Conservation (phyloP, 2,329 filamentous ascomycete species). For the Pseudocercospora fuligena region DNA sequence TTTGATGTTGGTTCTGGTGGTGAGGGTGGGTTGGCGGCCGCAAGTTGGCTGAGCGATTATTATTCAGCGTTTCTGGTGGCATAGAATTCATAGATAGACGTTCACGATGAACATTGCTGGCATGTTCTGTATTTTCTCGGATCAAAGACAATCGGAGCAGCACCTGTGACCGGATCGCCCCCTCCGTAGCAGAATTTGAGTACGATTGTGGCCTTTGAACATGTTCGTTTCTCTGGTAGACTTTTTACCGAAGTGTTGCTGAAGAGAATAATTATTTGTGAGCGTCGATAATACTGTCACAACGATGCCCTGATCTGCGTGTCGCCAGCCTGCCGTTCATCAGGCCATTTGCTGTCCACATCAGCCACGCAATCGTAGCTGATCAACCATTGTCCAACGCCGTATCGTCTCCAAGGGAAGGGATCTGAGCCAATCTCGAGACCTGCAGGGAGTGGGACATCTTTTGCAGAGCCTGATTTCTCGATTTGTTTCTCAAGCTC, state of each 20-base stretch:
- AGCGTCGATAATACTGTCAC: background rate
- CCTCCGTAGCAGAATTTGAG: background rate
- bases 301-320: conserved; percentile 16
- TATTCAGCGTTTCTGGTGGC: conserved; percentile 52
- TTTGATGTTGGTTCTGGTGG: conserved; percentile 41
- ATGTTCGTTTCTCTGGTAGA: background rate
- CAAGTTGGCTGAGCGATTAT: conserved; percentile 57
- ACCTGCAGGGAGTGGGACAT: conserved; percentile 11
- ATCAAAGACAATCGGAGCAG: no score
- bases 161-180: no score
- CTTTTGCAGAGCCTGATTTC: background rate
- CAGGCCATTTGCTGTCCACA: conserved; percentile 24
- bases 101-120: no score
- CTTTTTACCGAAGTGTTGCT: background rate
- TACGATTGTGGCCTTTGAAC: background rate
- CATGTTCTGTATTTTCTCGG: background rate
- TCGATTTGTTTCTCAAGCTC: conserved; percentile 18
- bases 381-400: conserved; percentile 26
- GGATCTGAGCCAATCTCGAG: conserved; percentile 21
- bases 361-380: conserved; percentile 24
- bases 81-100: background rate
- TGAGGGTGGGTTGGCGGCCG: conserved; percentile 36
- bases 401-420: conserved; percentile 25
- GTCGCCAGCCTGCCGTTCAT: background rate
- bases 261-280: background rate